Conservation (phyloP, 208 protist genomes). For the Trypanosoma avium region DNA sequence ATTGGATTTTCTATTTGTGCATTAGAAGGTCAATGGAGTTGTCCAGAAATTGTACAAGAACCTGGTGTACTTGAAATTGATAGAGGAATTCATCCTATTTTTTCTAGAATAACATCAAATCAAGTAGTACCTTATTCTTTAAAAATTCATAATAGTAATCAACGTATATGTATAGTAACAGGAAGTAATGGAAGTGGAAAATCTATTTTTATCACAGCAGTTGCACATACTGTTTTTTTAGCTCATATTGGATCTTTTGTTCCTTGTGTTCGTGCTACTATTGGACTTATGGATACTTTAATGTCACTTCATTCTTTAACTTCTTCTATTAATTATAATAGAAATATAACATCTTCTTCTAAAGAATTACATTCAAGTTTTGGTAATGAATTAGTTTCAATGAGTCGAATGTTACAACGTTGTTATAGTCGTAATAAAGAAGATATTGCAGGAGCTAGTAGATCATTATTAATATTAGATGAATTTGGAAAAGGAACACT, state of each 20-base stretch:
- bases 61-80: constrained; percentile 53
- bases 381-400: constrained; percentile 55
- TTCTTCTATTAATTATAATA: constrained; percentile 6
- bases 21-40: constrained; percentile 63
- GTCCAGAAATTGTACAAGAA: constrained; percentile 31
- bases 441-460: constrained; percentile 18
- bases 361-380: constrained; percentile 62
- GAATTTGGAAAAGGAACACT: constrained; percentile 95
- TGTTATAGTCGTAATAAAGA: constrained; percentile 18
- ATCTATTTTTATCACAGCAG: constrained; percentile 90
- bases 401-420: constrained; percentile 67
- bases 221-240: constrained; percentile 91
- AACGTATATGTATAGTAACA: constrained; percentile 72
- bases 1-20: constrained; percentile 66
- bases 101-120: constrained; percentile 36
- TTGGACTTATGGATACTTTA: constrained; percentile 62
- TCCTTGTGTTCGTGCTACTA: constrained; percentile 55
- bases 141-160: constrained; percentile 22
- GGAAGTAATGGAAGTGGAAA: constrained; percentile 92
- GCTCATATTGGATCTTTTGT: constrained; percentile 94
- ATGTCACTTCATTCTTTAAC: constrained; percentile 26
- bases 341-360: constrained; percentile 4
- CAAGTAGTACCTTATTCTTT: constrained; percentile 62
- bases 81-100: constrained; percentile 71
- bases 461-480: constrained; percentile 88